Evolutionary conservation across 495 filamentous ascomycete genomes (phyloP).

Genomic region (Penicillium cinerascens): DNA sequence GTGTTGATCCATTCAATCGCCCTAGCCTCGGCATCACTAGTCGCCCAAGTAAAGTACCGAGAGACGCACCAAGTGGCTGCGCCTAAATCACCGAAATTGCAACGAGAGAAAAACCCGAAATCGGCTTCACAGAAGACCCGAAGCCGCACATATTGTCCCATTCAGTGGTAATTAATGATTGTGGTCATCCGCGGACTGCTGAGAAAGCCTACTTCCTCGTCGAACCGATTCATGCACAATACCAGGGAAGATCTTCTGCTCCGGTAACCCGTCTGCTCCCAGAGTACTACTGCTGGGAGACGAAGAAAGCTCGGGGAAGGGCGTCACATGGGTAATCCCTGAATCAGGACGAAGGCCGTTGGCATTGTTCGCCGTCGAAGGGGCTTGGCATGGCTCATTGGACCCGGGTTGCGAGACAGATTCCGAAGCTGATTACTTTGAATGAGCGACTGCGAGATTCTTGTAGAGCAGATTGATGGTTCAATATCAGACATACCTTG

Average conservation of each 20-base stretch:
- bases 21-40: too few relatives aligned
- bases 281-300: conserved; percentile 9
- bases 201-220: conserved; percentile 39
- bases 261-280: conserved; percentile 44
- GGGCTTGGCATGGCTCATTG: neutral
- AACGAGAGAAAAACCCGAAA: too few relatives aligned
- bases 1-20: too few relatives aligned
- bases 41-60: too few relatives aligned
- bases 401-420: neutral
- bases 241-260: conserved; percentile 70
- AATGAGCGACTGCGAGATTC: too few relatives aligned
- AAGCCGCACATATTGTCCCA: neutral
- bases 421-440: neutral
- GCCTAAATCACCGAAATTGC: too few relatives aligned
- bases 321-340: neutral
- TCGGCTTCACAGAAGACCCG: too few relatives aligned
- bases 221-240: conserved; percentile 59
- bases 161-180: neutral
- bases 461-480: too few relatives aligned
- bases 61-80: too few relatives aligned
- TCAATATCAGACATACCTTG: neutral
- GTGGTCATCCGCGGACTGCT: neutral
- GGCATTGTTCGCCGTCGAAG: neutral
- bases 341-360: neutral
- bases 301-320: conserved; percentile 1